Base-by-base conservation (phyloP, 495 filamentous ascomycete species). In the Podospora australis region DNA sequence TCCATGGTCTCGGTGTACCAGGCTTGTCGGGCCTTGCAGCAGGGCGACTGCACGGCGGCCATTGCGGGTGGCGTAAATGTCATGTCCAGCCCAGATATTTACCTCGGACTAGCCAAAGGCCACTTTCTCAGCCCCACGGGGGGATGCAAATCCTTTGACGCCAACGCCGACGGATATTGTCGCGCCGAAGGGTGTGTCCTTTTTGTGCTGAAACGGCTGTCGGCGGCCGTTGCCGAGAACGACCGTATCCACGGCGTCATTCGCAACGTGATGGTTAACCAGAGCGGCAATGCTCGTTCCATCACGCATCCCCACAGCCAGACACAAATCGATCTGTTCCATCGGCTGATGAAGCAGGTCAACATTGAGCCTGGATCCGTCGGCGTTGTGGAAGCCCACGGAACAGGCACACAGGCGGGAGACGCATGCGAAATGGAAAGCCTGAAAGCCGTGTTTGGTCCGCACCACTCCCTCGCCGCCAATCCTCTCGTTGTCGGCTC, bases 211-310 rank as follows among this genome's bases (percentile, higher is more conserved):
- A 87, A 87, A 60, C 56, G 50, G 8, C 56, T 84, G 1, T 46
- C 45, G 0, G 67, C 75, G 21, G 83, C 76, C 4, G 17, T 77
- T 2, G 36, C 50, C 2, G 68, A 77, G 41, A 66, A 68, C 5
- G 68, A 79, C 52, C 70, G 70, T 8, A 77, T 86, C 24, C 66
- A 80, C 9, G 78, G 70, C 3, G 66, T 84, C 1, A 79, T 88
- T 48, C 66, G 74, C 4, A 68, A 65, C 0, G 68, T 70, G 4
- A 69, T 66, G 0, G 58, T 75, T 16, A 81, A 84, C 48, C 67
- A 80, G 44, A 76, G 81, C 52, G 72, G 74, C 17, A 69, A 70
- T 23, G 66, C 61, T 2, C 62, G 64, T 0, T 70, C 71, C 2
- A 72, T 83, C 11, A 78, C 71, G 1, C 60, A 74, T 28, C 81